Conservation (phyloP, 768 basidiomycete genomes). For the Suillus sp. region DNA sequence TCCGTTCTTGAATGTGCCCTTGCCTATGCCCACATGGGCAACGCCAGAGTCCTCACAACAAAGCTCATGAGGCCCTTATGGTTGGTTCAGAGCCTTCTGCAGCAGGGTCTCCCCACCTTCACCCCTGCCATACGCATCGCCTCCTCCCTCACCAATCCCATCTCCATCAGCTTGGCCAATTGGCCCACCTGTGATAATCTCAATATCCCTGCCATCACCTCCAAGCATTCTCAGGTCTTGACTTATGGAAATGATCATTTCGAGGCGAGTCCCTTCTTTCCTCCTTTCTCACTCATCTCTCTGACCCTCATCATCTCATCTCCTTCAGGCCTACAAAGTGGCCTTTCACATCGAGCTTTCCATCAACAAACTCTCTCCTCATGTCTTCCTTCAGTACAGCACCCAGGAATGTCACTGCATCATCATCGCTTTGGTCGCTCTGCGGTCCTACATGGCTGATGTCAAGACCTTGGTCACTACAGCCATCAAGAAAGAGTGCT, state of each 20-base stretch:
- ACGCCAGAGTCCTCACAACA: neutral
- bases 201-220: neutral
- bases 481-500: neutral
- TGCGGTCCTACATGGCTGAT: neutral
- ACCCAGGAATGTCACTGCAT: neutral
- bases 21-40: neutral
- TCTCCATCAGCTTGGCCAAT: neutral
- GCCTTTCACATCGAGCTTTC: neutral
- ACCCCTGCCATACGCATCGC: neutral
- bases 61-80: neutral
- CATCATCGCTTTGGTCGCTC: neutral
- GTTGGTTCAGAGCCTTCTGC: neutral
- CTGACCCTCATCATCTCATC: too few relatives aligned
- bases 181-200: neutral
- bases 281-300: too few relatives aligned
- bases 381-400: neutral
- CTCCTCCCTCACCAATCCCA: neutral
- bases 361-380: neutral
- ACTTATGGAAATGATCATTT: neutral
- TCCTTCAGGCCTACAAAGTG: neutral
- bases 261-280: too few relatives aligned
- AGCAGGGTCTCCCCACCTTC: slow-evolving; percentile 4
- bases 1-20: neutral
- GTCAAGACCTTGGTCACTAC: neutral
- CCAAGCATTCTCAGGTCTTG: neutral